These are phyloP conservation scores for Senna tora DNA, from an alignment of 306 rosid species.

Conservation along the genomic window DNA sequence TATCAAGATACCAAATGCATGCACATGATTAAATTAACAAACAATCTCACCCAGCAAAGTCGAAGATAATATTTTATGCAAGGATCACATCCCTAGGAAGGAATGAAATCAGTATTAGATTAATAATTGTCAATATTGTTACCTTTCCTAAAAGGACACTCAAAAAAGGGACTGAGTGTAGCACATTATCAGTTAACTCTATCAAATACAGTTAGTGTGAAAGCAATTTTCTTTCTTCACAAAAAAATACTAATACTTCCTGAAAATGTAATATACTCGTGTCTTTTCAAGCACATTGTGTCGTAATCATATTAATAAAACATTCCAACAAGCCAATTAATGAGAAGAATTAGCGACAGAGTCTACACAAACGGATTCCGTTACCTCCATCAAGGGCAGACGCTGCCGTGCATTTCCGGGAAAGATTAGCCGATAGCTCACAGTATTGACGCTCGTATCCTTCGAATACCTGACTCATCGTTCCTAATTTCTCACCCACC, in stretches of 20 bases:
- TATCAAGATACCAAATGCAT: constrained; percentile 6
- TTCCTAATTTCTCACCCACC: background rate
- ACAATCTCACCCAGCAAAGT: background rate
- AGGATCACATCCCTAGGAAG: background rate
- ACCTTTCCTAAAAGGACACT: background rate
- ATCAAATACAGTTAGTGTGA: background rate
- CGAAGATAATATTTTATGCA: background rate
- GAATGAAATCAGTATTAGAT: background rate
- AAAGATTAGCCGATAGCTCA: constrained; percentile 58
- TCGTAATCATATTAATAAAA: background rate
- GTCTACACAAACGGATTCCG: background rate
- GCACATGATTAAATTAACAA: constrained; percentile 7
- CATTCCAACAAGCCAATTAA: background rate
- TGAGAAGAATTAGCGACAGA: background rate
- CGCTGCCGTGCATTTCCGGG: constrained; percentile 52
- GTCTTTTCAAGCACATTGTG: background rate
- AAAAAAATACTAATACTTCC: constrained; percentile 2
- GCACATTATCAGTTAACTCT: too few species aligned
- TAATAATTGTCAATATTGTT: background rate
- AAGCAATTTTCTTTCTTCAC: background rate
- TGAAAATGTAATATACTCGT: background rate
- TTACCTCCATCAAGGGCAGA: constrained; percentile 57
- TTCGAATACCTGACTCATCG: constrained; percentile 14
- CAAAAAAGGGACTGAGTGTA: background rate
- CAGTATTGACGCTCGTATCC: constrained; percentile 53